Evolutionary conservation across 441 rosid genomes (phyloP).

Genomic region (Bruguiera hainesii): DNA sequence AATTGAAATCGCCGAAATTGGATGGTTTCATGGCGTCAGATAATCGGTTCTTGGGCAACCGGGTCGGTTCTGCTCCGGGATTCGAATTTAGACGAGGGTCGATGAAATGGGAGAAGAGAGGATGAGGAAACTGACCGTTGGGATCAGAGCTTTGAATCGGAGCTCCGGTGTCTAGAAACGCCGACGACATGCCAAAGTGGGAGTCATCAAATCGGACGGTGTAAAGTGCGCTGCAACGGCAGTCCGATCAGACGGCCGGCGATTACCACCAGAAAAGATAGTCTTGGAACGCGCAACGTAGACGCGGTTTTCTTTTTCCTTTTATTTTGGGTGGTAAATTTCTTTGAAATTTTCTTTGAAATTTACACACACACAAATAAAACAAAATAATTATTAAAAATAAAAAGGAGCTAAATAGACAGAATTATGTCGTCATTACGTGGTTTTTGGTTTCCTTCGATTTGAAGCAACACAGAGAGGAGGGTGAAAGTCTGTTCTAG

Average conservation of each 20-base stretch:
- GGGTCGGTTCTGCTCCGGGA: slow-evolving; percentile 8
- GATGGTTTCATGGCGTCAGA: slow-evolving; percentile 41
- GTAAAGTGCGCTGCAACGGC: neutral
- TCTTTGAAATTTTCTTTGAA: neutral
- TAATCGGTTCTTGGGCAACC: neutral
- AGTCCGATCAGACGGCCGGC: slow-evolving; percentile 13
- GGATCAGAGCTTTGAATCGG: slow-evolving; percentile 12
- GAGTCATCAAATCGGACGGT: slow-evolving; percentile 43
- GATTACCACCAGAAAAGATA: slow-evolving; percentile 14
- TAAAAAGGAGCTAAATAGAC: no score
- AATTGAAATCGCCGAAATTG: slow-evolving; percentile 44
- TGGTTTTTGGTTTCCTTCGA: slow-evolving; percentile 8
- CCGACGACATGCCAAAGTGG: slow-evolving; percentile 39
- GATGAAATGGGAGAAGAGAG: slow-evolving; percentile 11
- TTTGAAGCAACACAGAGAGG: slow-evolving; percentile 10
- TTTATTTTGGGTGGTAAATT: neutral
- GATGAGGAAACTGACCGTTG: slow-evolving; percentile 36
- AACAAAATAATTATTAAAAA: neutral
- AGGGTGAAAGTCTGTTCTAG: neutral
- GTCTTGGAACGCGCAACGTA: neutral
- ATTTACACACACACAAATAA: neutral
- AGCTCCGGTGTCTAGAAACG: slow-evolving; percentile 34
- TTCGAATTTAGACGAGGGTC: slow-evolving; percentile 5
- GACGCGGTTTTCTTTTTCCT: neutral
- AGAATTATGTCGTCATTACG: neutral